Evolutionary conservation across 768 basidiomycete species (phyloP).

Genomic region (Trametes gibbosa): DNA sequence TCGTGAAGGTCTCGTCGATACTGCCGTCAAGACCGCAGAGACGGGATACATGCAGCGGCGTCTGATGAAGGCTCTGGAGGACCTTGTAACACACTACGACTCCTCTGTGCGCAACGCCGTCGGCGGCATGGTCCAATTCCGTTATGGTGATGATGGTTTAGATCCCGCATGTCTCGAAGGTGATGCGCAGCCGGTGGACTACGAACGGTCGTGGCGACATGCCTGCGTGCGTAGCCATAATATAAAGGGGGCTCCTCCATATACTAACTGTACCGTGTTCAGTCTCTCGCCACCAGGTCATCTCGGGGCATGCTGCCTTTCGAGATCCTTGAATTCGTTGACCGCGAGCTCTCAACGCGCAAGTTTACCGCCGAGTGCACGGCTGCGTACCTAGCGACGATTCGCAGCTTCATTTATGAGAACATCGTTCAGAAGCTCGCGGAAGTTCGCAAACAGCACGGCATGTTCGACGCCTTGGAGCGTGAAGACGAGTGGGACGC

Average conservation of each 20-base stretch:
- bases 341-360: conserved; percentile 53
- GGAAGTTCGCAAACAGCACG: conserved; percentile 61
- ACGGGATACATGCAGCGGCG: conserved; percentile 99
- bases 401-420: conserved; percentile 68
- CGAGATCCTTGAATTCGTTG: conserved; percentile 75
- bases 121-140: conserved; percentile 95
- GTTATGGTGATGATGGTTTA: conserved; percentile 94
- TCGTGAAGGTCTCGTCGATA: conserved; percentile 97
- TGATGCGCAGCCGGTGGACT: conserved; percentile 91
- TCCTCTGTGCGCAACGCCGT: conserved; percentile 91
- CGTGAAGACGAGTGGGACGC: conserved; percentile 74
- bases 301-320: conserved; percentile 78
- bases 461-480: conserved; percentile 82
- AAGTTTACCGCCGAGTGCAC: conserved; percentile 73
- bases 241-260: background rate
- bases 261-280: background rate
- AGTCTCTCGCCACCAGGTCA: conserved; percentile 63
- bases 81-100: conserved; percentile 95
- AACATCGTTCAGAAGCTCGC: conserved; percentile 67
- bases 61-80: conserved; percentile 98
- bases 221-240: conserved; percentile 53
- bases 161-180: conserved; percentile 97
- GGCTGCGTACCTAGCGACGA: conserved; percentile 61
- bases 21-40: conserved; percentile 99
- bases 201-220: conserved; percentile 83